Evolutionary conservation across 2,329 filamentous ascomycete species (phyloP).

Genomic region (Sarocladium kiliense): DNA sequence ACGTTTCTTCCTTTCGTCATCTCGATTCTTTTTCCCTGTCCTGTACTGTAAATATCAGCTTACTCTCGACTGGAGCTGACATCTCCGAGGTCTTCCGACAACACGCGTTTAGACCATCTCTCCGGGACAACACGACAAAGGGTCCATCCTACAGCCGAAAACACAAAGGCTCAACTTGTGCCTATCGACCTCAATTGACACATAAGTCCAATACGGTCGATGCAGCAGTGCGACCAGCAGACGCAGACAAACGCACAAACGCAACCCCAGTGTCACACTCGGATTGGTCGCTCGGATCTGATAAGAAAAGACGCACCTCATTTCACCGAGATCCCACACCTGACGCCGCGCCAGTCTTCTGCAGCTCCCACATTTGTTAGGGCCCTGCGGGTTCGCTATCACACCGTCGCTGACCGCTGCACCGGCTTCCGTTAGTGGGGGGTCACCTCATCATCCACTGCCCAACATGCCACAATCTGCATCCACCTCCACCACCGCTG

Average conservation of each 20-base stretch:
- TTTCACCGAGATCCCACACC: constrained; percentile 3
- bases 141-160: too few relatives aligned
- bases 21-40: neutral
- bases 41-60: too few relatives aligned
- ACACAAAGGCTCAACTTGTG: too few relatives aligned
- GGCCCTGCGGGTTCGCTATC: neutral
- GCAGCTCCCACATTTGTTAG: neutral
- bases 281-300: constrained; percentile 6
- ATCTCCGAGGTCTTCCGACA: neutral
- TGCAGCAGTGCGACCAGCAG: too few relatives aligned
- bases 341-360: neutral
- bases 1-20: neutral
- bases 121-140: neutral
- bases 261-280: neutral
- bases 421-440: constrained; percentile 1
- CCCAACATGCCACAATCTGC: constrained; percentile 6
- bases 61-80: neutral
- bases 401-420: neutral
- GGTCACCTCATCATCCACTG: neutral
- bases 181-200: too few relatives aligned
- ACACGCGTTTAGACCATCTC: neutral
- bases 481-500: constrained; percentile 1
- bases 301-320: constrained; percentile 10
- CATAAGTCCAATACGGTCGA: neutral
- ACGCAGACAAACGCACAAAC: neutral